Conservation (phyloP, 352 stramenopile genomes). For the Pseudoperonospora humuli region DNA sequence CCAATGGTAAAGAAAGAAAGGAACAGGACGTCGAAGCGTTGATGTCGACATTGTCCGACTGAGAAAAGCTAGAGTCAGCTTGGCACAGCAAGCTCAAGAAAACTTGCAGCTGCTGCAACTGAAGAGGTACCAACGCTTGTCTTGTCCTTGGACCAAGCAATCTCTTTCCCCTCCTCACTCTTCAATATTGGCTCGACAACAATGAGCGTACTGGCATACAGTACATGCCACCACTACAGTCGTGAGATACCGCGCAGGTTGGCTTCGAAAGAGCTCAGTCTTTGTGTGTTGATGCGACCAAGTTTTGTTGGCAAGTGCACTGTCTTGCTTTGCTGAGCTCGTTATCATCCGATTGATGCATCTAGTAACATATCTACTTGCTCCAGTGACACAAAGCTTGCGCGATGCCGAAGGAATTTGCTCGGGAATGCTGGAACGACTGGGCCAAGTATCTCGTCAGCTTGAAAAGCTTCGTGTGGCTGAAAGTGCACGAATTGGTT, state of each 20-base stretch:
- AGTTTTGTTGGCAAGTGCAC: constrained; percentile 34
- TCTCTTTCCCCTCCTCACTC: neutral
- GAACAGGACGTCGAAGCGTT: neutral
- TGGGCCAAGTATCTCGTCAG: constrained; percentile 19
- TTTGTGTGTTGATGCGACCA: no score
- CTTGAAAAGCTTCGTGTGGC: constrained; percentile 42
- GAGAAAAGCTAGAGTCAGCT: constrained; percentile 9
- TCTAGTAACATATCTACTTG: constrained; percentile 29
- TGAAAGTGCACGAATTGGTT: constrained; percentile 48
- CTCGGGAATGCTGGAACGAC: constrained; percentile 16
- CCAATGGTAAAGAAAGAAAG: no score
- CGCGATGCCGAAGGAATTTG: constrained; percentile 25
- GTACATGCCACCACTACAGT: no score
- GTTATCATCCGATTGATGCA: constrained; percentile 34
- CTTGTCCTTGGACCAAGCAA: constrained; percentile 3
- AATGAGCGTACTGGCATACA: no score
- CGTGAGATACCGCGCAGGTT: no score
- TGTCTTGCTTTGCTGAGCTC: constrained; percentile 33
- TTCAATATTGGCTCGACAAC: neutral
- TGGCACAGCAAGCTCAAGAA: constrained; percentile 34
- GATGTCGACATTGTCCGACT: neutral
- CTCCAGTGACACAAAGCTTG: constrained; percentile 16
- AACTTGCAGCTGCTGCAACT: constrained; percentile 26
- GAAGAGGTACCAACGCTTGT: neutral
- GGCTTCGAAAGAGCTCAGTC: no score